Percentiles rank a stretch among this genome's conserved stretches.
phyloP scores from a whole-genome alignment of 1,284 basidiomycete species.

The Puccinia coronata region DNA sequence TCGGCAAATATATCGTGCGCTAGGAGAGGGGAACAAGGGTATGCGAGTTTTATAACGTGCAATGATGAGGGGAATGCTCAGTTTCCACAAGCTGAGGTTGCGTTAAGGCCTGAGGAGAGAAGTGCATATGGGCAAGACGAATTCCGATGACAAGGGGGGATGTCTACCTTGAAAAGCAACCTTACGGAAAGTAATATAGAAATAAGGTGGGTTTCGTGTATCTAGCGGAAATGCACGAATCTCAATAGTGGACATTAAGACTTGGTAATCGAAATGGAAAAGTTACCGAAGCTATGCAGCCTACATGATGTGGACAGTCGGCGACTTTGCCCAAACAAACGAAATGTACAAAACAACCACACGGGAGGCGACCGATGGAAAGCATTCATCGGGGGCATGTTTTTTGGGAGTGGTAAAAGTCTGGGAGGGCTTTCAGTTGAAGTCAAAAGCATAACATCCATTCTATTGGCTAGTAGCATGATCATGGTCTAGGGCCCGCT shows the following conservation, averaged over 20 bases:
- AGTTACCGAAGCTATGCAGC: slow-evolving; percentile 4
- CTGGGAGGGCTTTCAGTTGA: background rate
- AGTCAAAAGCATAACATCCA: background rate
- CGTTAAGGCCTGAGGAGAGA: slow-evolving; percentile 2
- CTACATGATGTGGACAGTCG: background rate
- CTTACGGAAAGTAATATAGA: background rate
- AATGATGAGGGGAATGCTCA: slow-evolving; percentile 20
- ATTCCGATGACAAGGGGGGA: slow-evolving; percentile 4
- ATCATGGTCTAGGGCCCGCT: slow-evolving; percentile 41
- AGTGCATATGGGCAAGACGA: background rate
- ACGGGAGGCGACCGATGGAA: background rate
- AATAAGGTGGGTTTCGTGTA: background rate
- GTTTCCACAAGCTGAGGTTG: background rate
- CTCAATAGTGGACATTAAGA: background rate
- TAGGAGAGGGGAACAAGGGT: background rate
- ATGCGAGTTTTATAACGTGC: slow-evolving; percentile 12
- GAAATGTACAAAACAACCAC: background rate
- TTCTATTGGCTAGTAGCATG: slow-evolving; percentile 29
- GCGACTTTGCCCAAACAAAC: slow-evolving; percentile 13
- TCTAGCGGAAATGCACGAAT: background rate
- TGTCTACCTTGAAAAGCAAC: slow-evolving; percentile 5
- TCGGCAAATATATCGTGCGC: background rate
- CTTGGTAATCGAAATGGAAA: background rate
- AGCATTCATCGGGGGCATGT: background rate
- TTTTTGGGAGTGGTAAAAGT: background rate